These are phyloP conservation scores for Salvia splendens DNA, from an alignment of 257 asterid genomes.

Conservation along the genomic window DNA sequence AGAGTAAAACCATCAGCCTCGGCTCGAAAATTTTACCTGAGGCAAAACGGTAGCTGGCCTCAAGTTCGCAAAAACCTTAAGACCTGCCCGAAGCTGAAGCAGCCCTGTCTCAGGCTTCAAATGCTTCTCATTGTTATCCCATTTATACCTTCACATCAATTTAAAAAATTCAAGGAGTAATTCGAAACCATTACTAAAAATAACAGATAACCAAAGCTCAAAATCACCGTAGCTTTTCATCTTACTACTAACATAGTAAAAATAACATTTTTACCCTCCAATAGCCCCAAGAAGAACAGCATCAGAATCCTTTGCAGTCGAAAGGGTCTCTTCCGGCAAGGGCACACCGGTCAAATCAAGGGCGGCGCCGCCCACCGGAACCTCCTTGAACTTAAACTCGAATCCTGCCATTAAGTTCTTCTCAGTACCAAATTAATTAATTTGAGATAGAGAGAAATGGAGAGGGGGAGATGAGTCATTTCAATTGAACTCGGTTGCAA, in stretches of 20 bases:
- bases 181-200: neutral
- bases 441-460: too few species aligned
- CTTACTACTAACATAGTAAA: neutral
- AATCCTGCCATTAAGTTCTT: conserved; percentile 50
- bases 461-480: neutral
- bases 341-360: conserved; percentile 92
- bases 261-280: conserved; percentile 69
- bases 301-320: conserved; percentile 74
- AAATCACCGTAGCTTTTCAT: conserved; percentile 1
- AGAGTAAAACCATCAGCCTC: conserved; percentile 14
- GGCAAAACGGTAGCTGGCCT: conserved; percentile 96
- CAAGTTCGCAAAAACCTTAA: conserved; percentile 93
- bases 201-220: neutral
- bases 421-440: neutral
- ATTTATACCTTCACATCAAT: conserved; percentile 66
- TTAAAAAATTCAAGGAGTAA: neutral
- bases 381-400: conserved; percentile 78
- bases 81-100: conserved; percentile 94
- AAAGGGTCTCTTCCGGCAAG: conserved; percentile 89
- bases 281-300: conserved; percentile 98
- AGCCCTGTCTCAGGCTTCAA: conserved; percentile 96
- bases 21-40: conserved; percentile 52
- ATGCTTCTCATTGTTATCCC: conserved; percentile 96
- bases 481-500: neutral
- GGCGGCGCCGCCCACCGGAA: conserved; percentile 97